These are phyloP conservation scores for Lyophyllum semitale DNA, from an alignment of 768 basidiomycete species.

Conservation along the genomic window DNA sequence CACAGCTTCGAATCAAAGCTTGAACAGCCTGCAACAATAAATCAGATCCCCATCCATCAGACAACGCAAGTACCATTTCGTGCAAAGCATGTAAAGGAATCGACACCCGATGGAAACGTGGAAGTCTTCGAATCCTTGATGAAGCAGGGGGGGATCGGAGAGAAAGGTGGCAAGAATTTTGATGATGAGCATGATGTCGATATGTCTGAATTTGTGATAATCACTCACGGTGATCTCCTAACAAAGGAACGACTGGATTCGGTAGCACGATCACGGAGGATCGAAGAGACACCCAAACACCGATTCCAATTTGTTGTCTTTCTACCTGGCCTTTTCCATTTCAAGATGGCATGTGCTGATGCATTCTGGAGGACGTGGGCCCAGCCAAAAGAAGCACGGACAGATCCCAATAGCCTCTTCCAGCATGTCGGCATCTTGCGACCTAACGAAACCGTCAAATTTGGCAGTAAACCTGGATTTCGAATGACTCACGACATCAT, in stretches of 20 bases:
- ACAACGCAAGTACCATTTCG: too few species aligned
- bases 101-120: constrained; percentile 17
- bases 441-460: constrained; percentile 25
- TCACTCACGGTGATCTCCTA: constrained; percentile 23
- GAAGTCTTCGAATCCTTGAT: too few species aligned
- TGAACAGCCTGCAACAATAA: constrained; percentile 12
- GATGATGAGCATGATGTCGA: constrained; percentile 1
- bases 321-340: constrained; percentile 17
- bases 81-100: constrained; percentile 21
- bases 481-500: constrained; percentile 29
- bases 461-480: constrained; percentile 26
- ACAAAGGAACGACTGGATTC: constrained; percentile 19
- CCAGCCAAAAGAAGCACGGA: constrained; percentile 8
- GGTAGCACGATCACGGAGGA: constrained; percentile 2
- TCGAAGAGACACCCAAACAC: constrained; percentile 16
- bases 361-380: constrained; percentile 9
- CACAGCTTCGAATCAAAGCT: constrained; percentile 10
- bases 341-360: constrained; percentile 17
- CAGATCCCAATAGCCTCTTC: constrained; percentile 7
- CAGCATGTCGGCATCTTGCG: constrained; percentile 14
- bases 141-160: constrained; percentile 10
- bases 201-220: constrained; percentile 7
- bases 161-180: not conserved
- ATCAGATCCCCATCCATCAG: too few species aligned
- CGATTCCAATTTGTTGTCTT: constrained; percentile 10